Evolutionary conservation across 169 alveolate species (phyloP), one percentile per base, ranked within the genome.

Genomic region (Cryptosporidium ubiquitum): DNA sequence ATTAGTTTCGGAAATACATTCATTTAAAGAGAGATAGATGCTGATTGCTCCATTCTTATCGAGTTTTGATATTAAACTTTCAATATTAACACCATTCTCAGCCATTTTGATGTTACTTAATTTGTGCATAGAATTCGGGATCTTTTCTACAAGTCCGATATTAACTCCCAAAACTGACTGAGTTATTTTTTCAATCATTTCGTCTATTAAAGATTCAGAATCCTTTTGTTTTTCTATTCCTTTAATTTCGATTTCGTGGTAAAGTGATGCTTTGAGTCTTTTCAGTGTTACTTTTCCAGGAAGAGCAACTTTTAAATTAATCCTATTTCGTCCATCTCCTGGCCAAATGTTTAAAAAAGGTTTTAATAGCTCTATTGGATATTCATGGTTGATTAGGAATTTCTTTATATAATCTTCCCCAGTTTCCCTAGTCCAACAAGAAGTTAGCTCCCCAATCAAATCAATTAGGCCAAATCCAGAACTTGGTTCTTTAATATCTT

Each of bases 331-430:
- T 7, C 69, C 68, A 61, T 79, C 68, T 44, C 89, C 89, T 60
- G 89, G 89, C 89, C 89, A 79, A 26, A 79, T 79, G 10, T 37
- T 58, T 23, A 49, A 79, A 33, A 79, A 35, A 37, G 37, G 68
- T 12, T 35, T 35, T 14, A 61, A 37, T 0, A 79, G 58, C 29
- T 64, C 58, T 31, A 79, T 6, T n/a, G 74, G 35, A 40, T 61
- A 40, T 0, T 40, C 47, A 3, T 79, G 29, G n/a, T 9, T 61
- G 5, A 61, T n/a, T 26, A 79, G 44, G 16, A 79, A 23, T 31
- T 61, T 58, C 69, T 44, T 79, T 9, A 79, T 79, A 26, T 14
- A 26, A 5, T 64, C 44, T 18, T 60, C 75, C 12, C 39, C 74
- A 42, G 42, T 79, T 26, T 37, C 69, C 10, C 75, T 79, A 5